Evolutionary conservation across 805 yeast species (phyloP).

Genomic region (Zygotorulaspora florentina): DNA sequence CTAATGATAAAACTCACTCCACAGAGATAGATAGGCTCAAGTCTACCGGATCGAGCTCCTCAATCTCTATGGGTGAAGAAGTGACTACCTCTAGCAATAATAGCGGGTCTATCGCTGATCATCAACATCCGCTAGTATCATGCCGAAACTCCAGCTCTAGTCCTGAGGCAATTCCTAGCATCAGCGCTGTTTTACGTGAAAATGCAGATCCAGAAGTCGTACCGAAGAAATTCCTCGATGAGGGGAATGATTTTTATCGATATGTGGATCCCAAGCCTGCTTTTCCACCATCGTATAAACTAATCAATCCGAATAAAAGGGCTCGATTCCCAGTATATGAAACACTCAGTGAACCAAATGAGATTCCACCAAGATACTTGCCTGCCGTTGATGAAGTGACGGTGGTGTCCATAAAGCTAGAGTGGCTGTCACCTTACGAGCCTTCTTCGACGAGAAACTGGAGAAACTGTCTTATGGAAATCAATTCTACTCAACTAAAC

Average conservation of each 20-base stretch:
- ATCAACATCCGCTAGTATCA: slow-evolving; percentile 3
- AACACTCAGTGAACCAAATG: slow-evolving; percentile 29
- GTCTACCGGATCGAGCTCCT: slow-evolving; percentile 12
- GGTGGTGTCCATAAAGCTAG: slow-evolving; percentile 58
- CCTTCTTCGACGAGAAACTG: slow-evolving; percentile 63
- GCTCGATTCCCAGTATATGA: slow-evolving; percentile 38
- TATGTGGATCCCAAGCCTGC: slow-evolving; percentile 40
- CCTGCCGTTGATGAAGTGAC: slow-evolving; percentile 65
- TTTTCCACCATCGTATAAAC: slow-evolving; percentile 30
- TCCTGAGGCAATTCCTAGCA: neutral
- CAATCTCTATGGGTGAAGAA: slow-evolving; percentile 12
- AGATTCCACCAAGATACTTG: slow-evolving; percentile 56
- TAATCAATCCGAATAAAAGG: slow-evolving; percentile 26
- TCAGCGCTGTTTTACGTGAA: neutral
- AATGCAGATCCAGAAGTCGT: neutral
- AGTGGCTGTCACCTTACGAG: slow-evolving; percentile 76
- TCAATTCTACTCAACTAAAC: slow-evolving; percentile 83
- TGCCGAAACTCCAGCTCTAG: neutral
- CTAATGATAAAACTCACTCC: slow-evolving; percentile 3
- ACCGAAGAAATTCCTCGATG: slow-evolving; percentile 8
- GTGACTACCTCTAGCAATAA: slow-evolving; percentile 14
- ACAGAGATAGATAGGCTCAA: slow-evolving; percentile 11
- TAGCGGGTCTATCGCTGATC: slow-evolving; percentile 7
- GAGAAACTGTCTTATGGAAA: slow-evolving; percentile 63
- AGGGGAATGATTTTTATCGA: slow-evolving; percentile 25